Base-by-base conservation (phyloP, 768 basidiomycete genomes). In the Mycena olivaceomarginata region DNA sequence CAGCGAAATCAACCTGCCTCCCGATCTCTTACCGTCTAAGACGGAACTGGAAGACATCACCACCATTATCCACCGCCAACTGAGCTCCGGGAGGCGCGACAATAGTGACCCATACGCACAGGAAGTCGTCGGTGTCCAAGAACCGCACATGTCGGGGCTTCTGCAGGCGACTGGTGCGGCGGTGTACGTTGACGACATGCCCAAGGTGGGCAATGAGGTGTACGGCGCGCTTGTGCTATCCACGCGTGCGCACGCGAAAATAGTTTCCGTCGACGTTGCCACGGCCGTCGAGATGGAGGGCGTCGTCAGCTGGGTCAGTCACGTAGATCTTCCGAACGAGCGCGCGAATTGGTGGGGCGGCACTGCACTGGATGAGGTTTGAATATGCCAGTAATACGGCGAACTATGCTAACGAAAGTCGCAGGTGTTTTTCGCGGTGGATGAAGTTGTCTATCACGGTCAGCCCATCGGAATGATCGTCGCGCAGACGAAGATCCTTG, bases 161-260 rank as follows among this genome's bases (percentile, higher is more conserved):
- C 66, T 77, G 16, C 79, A 80, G 22, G 77, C 76, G 40, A 80
- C 79, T 4, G 79, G 79, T 15, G 74, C 65, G 7, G 79, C 79
- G 22, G 79, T 80, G 0, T 80, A 80, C n/a, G 77, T 78, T 12
- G 79, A 80, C 60, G 79, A 80, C 60, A 75, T 80, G 79, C 79
- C 79, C 56, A 80, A 71, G 41, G 71, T 80, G 3, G 76, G 76
- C 4, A 80, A 80, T 56, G 79, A 80, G 53, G 25, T 74, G 9
- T 80, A 77, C 48, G 79, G 79, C 5, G 79, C 77, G 31, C 77
- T 80, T 48, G 79, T 80, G 8, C 62, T 80, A 12, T 80, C 79
- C 2, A 70, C 76, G 16, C 79, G 74, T 16, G 73, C 79, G 56
- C 76, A 80, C 43, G 79, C 79, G 37, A 80, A 80, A 46, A 75